Base-by-base conservation (phyloP, 179 eudicot species). In the Patellifolia procumbens region DNA sequence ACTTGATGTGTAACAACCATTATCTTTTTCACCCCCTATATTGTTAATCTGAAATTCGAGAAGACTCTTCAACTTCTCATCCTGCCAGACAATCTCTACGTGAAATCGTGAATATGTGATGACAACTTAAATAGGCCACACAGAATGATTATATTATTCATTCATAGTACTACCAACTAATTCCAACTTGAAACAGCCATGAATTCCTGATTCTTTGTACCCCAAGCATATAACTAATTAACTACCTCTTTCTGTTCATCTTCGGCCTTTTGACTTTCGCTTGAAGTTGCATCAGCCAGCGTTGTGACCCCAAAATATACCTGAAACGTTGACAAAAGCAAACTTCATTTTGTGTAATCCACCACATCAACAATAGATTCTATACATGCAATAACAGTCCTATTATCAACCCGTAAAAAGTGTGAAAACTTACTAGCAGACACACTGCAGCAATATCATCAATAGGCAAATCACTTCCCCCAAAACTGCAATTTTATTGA, bases 181-280 rank as follows among this genome's bases (percentile, higher is more conserved):
- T 63, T 22, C 32, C 45, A 42, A 29, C 11, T 35, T 6, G 3
- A 51, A 43, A 64, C n/a, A 66, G 31, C 43, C n/a, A 66, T 9
- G 11, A 24, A 39, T 6, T 39, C 8, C 60, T 43, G 60, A 56
- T 19, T 45, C n/a, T 16, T 22, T 16, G 29, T 31, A 31, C 74
- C 34, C 32, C 70, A 49, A 75, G 65, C 35, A 52, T 48, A 39
- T 53, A 32, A 39, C 48, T 39, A 73, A 5, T 53, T 75, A 66
- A 59, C 26, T 86, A 89, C 98, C 98, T 94, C 97, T 81, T 91
- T 94, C 78, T 92, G 97, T 82, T 94, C 97, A 78, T 92, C 97
- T 79, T 92, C 94, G 66, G 89, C 93, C 84, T 87, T 91, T 58
- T 82, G 85, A 73, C 94, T 89, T 72, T 89, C 96, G 55, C 87